Base-by-base conservation (phyloP, 345 rosid genomes). In the Arabidopsis suecica region DNA sequence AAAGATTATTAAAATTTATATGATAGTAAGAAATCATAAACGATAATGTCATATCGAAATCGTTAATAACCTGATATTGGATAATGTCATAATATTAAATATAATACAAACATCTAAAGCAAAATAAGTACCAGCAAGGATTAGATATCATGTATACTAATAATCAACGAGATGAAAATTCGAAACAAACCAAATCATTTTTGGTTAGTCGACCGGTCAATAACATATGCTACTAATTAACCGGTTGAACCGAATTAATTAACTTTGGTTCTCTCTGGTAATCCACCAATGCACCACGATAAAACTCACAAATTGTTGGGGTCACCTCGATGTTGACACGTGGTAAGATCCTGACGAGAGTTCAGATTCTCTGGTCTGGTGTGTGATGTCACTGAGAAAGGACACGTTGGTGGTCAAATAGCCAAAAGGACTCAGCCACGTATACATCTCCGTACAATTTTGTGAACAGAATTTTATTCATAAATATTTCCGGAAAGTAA, bases 321-420 rank as follows among this genome's bases (percentile, higher is more conserved):
- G 30, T 54, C 54, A 9, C 54, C 53, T 1, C 10, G 73, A 58
- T 53, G 8, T 4, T 11, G 42, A 5, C 71, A 76, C 75, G 75
- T 76, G 71, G 7, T 23, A 3, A 20, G 1, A 76, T 69, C 28
- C 5, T 9, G 41, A 11, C 41, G 33, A 36, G 61, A n/a, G 3
- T 32, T 12, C 22, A 32, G n/a, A 49, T 56, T 36, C 72, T 7
- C 25, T 23, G 25, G 25, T 23, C 59, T 38, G 20, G 3, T 13
- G 11, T 36, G 65, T 69, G 10, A 48, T 25, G 69, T 68, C 74
- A 51, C 57, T 1, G 10, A 3, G 11, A 68, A 14, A 50, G 20
- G 56, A 61, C 34, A 76, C 75, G 79, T 62, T 16, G 22, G 10
- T 61, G 70, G 79, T 69, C 75, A 69, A 76, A 68, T 4, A 5